A percentile compares a stretch with the other conserved stretches of the same genome.
Evolutionary conservation across 225 moss, liverwort and hornwort genomes (phyloP).

Genomic region (Lunularia cruciata): DNA sequence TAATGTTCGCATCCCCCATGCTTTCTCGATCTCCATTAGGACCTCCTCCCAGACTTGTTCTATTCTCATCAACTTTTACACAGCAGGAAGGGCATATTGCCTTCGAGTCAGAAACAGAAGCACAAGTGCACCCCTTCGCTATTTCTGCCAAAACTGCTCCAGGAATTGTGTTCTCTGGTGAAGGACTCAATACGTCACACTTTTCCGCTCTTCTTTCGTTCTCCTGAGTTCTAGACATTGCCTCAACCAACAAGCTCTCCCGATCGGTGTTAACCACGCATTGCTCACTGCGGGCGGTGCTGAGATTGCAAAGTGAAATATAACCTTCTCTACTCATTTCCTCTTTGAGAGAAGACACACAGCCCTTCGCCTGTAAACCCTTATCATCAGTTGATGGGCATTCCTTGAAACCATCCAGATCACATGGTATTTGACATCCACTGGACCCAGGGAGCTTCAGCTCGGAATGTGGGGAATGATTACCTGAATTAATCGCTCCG

Average conservation of each 20-base stretch:
- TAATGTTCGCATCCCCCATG: not conserved
- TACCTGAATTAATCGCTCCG: not conserved
- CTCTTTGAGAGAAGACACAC: not conserved
- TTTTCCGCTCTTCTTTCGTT: not conserved
- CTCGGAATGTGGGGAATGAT: not conserved
- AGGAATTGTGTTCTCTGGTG: not conserved
- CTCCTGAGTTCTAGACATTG: not conserved
- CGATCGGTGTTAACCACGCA: not conserved
- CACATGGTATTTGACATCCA: not conserved
- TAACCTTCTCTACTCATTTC: not conserved
- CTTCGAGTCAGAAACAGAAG: not conserved
- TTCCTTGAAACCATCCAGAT: not conserved
- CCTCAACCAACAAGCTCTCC: not conserved
- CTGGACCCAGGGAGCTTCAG: not conserved
- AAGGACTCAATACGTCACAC: not conserved
- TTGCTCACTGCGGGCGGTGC: not conserved
- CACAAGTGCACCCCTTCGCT: not conserved
- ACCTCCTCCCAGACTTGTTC: too few relatives aligned
- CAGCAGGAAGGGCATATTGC: not conserved
- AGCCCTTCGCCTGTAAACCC: not conserved
- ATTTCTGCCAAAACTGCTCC: not conserved
- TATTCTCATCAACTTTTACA: not conserved
- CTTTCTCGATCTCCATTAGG: conserved; percentile 1
- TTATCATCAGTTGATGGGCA: not conserved
- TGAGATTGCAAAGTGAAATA: not conserved